A percentile compares a stretch with the other conserved stretches of the same genome.
Evolutionary conservation across 2,329 filamentous ascomycete genomes (phyloP).

Genomic region (Penicillium sp.): DNA sequence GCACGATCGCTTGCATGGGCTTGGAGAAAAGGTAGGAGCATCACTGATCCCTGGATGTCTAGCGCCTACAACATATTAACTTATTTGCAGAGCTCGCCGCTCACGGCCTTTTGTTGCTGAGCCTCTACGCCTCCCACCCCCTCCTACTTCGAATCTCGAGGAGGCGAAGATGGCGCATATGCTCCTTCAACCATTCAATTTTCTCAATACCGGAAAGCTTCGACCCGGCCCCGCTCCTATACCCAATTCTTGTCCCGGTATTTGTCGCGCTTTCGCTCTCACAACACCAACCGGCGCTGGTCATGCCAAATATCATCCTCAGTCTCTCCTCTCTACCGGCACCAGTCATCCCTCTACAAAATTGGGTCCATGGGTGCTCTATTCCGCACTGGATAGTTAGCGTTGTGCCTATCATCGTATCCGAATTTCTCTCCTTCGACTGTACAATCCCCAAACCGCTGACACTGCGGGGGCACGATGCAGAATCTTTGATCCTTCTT

Average conservation of each 20-base stretch:
- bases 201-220: conserved; percentile 72
- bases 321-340: conserved; percentile 74
- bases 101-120: conserved; percentile 30
- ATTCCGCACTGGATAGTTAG: conserved; percentile 77
- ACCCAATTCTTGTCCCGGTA: conserved; percentile 73
- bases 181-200: conserved; percentile 39
- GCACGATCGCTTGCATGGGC: conserved; percentile 32
- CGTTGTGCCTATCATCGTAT: conserved; percentile 63
- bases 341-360: conserved; percentile 65
- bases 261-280: conserved; percentile 74
- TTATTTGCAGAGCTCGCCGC: conserved; percentile 33
- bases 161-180: conserved; percentile 26
- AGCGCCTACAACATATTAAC: conserved; percentile 6
- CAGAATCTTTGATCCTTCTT: conserved; percentile 63
- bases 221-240: conserved; percentile 87
- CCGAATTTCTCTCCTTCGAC: conserved; percentile 42
- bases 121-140: conserved; percentile 53
- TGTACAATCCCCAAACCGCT: conserved; percentile 35
- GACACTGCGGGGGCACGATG: conserved; percentile 43
- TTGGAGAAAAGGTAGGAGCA: conserved; percentile 39
- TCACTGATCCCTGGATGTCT: not conserved
- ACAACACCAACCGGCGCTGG: conserved; percentile 56
- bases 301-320: conserved; percentile 80
- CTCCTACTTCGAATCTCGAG: conserved; percentile 48
- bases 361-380: conserved; percentile 58